Evolutionary conservation across 441 rosid species (phyloP).

Genomic region (Populus hybrid): DNA sequence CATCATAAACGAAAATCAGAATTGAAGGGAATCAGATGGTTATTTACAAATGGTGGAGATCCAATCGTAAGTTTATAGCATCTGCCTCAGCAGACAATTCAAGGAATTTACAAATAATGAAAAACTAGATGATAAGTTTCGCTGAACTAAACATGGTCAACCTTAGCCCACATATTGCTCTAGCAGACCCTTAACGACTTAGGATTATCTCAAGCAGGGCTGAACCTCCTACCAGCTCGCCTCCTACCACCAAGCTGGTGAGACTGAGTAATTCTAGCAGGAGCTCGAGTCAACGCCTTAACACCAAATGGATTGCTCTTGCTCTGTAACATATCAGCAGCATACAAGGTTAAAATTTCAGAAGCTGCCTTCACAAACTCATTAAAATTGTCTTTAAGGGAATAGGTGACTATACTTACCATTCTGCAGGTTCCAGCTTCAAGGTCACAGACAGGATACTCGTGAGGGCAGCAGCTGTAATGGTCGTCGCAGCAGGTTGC

Average conservation of each 20-base stretch:
- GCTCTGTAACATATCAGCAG: constrained; percentile 48
- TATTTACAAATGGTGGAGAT: background rate
- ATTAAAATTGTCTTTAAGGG: background rate
- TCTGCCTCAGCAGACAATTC: background rate
- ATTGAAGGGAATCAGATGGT: background rate
- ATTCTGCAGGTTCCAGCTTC: constrained; percentile 54
- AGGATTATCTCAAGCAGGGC: background rate
- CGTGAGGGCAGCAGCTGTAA: constrained; percentile 83
- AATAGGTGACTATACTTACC: constrained; percentile 26
- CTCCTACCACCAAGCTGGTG: background rate
- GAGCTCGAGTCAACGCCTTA: constrained; percentile 56
- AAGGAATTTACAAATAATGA: background rate
- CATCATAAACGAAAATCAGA: background rate
- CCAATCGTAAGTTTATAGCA: background rate
- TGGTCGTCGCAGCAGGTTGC: constrained; percentile 91
- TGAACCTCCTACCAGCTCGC: constrained; percentile 1
- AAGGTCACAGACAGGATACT: constrained; percentile 71
- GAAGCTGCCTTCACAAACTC: background rate
- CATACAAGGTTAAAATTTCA: background rate
- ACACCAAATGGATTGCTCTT: constrained; percentile 67
- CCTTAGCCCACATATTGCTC: background rate
- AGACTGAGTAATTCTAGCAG: constrained; percentile 39
- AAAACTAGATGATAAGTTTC: background rate
- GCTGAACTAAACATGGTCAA: background rate
- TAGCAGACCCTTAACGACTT: background rate